These are phyloP conservation scores for Gynochthodes officinalis DNA, from an alignment of 257 asterid species.

Conservation along the genomic window DNA sequence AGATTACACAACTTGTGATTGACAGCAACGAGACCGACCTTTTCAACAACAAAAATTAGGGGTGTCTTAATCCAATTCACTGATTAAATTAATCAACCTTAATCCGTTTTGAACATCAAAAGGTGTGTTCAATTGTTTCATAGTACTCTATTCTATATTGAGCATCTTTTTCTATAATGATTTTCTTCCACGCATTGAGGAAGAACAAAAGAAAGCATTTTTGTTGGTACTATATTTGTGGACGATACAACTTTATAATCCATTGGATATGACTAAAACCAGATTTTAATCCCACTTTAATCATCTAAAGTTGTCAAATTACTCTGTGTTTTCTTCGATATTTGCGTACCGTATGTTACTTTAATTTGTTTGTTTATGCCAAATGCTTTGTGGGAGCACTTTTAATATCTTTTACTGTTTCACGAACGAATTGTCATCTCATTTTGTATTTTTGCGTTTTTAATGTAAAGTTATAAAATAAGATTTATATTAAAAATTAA, in stretches of 20 bases:
- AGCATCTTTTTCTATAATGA: background rate
- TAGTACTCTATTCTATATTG: background rate
- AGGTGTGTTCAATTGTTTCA: background rate
- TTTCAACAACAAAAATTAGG: background rate
- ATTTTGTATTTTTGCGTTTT: no score
- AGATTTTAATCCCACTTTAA: conserved; percentile 2
- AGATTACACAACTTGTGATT: background rate
- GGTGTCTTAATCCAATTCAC: background rate
- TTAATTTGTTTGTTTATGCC: background rate
- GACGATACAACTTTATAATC: background rate
- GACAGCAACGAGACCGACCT: background rate
- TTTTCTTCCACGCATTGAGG: background rate
- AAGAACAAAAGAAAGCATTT: background rate
- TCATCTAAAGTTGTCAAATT: conserved; percentile 9
- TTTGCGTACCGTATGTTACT: no score
- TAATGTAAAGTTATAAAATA: no score
- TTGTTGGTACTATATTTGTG: background rate
- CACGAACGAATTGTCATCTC: no score
- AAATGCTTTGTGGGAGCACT: background rate
- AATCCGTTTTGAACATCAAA: background rate
- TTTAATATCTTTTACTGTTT: background rate
- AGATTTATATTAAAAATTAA: no score
- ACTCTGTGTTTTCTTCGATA: background rate
- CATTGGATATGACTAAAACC: background rate
- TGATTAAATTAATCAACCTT: background rate